Evolutionary conservation across 257 asterid species (phyloP).

Genomic region (Solanum clarkiae): DNA sequence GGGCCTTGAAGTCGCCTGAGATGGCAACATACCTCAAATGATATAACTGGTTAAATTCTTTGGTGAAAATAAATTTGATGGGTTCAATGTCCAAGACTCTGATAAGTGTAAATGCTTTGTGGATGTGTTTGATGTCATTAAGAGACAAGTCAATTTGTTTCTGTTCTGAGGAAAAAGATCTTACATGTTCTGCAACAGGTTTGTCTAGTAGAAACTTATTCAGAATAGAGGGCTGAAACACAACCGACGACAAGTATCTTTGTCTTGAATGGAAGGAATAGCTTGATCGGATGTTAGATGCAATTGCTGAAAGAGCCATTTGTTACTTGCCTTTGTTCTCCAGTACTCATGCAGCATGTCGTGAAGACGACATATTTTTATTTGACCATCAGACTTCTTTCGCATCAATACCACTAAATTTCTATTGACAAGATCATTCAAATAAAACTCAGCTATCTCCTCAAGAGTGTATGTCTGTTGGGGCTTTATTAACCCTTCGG

Average conservation of each 20-base stretch:
- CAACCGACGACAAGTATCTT: not conserved
- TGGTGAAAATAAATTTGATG: not conserved
- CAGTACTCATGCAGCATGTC: slow-evolving; percentile 11
- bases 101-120: not conserved
- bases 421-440: slow-evolving; percentile 14
- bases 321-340: not conserved
- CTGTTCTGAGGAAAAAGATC: not conserved
- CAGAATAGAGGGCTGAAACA: not conserved
- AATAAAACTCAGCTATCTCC: slow-evolving; percentile 4
- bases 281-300: not conserved
- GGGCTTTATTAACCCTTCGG: slow-evolving; percentile 7
- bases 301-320: not conserved
- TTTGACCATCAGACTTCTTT: slow-evolving; percentile 1
- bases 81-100: not conserved
- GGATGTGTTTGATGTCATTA: not conserved
- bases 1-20: not conserved
- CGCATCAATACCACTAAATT: slow-evolving; percentile 10
- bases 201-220: not conserved
- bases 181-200: not conserved
- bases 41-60: not conserved
- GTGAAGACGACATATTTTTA: slow-evolving; percentile 5
- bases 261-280: not conserved
- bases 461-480: not conserved
- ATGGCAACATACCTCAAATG: not conserved
- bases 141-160: not conserved